Conservation (phyloP, 257 asterid species). For the Penstemon eatonii region DNA sequence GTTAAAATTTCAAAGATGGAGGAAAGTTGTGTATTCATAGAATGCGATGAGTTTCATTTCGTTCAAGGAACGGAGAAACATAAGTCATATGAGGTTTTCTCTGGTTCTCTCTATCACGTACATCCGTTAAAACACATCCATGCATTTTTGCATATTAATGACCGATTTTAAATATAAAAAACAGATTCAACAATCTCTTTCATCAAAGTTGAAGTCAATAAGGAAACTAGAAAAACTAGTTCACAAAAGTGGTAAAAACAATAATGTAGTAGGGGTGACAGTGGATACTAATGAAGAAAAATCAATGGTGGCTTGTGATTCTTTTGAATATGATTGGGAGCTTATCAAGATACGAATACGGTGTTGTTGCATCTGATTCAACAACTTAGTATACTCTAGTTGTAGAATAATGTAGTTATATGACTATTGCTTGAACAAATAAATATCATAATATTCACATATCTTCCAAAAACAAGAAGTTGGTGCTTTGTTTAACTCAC, state of each 20-base stretch:
- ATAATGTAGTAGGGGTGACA: not conserved
- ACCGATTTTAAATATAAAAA: constrained; percentile 37
- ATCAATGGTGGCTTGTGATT: not conserved
- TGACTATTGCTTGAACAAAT: too few species aligned
- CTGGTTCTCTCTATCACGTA: constrained; percentile 7
- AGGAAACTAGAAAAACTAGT: constrained; percentile 24
- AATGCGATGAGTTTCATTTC: constrained; percentile 36
- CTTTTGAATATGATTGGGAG: constrained; percentile 48
- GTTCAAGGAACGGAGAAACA: constrained; percentile 36
- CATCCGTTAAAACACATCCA: not conserved
- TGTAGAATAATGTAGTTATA: too few species aligned
- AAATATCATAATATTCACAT: too few species aligned
- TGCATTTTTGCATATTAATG: not conserved
- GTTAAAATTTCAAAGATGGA: constrained; percentile 41
- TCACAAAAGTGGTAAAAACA: constrained; percentile 16
- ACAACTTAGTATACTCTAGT: too few species aligned
- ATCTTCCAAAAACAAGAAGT: too few species aligned
- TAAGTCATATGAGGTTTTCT: constrained; percentile 73
- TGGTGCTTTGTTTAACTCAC: too few species aligned
- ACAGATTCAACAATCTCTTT: constrained; percentile 52
- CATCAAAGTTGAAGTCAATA: constrained; percentile 44
- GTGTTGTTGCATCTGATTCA: too few species aligned
- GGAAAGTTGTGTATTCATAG: constrained; percentile 69
- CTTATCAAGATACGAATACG: constrained; percentile 28
- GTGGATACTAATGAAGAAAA: constrained; percentile 5